phyloP scores from a whole-genome alignment of 139 green algal genomes.

The Ettlia oleoabundans region DNA sequence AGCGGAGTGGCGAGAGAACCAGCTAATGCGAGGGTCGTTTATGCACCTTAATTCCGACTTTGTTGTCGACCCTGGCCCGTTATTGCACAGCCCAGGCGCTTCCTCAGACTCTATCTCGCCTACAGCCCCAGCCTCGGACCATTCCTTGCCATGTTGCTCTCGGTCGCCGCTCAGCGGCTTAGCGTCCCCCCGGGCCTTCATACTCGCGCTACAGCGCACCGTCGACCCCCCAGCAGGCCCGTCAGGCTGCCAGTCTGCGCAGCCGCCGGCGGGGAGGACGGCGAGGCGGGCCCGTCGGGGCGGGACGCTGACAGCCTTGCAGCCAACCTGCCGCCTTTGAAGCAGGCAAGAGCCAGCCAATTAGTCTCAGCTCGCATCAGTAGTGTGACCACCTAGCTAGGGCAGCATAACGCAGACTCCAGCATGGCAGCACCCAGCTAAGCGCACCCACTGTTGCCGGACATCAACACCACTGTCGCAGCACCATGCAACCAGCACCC shows the following conservation, averaged over 20 bases:
- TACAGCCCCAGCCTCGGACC: background rate
- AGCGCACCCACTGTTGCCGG: too few relatives aligned
- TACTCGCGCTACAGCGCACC: background rate
- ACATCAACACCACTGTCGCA: too few relatives aligned
- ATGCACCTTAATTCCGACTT: too few relatives aligned
- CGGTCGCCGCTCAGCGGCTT: background rate
- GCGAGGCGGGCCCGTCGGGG: background rate
- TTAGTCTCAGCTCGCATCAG: too few relatives aligned
- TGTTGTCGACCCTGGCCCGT: too few relatives aligned
- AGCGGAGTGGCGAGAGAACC: too few relatives aligned
- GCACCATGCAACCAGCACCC: too few relatives aligned
- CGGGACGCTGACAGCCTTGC: background rate
- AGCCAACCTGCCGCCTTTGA: background rate
- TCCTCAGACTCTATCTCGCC: background rate
- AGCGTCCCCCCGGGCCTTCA: background rate
- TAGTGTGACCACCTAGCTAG: too few relatives aligned
- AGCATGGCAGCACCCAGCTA: too few relatives aligned
- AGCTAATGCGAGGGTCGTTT: too few relatives aligned
- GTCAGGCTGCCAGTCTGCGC: background rate
- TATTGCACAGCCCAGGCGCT: too few relatives aligned
- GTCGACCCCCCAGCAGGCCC: background rate
- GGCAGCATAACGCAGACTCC: too few relatives aligned
- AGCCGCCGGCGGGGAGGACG: background rate
- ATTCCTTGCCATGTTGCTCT: background rate
- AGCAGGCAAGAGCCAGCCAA: conserved; percentile 28